Evolutionary conservation across 2,329 filamentous ascomycete species (phyloP).

Genomic region (Calonectria hawksworthii): DNA sequence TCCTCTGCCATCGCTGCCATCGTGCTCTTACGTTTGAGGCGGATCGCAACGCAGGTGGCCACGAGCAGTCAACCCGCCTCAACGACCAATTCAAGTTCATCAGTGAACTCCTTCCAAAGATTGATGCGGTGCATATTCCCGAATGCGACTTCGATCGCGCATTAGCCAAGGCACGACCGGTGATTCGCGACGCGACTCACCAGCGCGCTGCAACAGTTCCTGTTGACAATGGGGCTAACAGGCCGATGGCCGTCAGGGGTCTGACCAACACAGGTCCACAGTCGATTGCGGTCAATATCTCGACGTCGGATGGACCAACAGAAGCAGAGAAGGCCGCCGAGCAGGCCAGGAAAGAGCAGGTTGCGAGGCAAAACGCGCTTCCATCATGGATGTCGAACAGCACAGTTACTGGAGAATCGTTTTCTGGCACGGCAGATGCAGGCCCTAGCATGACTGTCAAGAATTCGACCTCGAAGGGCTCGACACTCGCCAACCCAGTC

Average conservation of each 20-base stretch:
- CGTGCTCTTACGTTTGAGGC: slow-evolving; percentile 74
- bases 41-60: slow-evolving; percentile 77
- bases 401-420: slow-evolving; percentile 76
- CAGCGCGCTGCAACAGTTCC: slow-evolving; percentile 73
- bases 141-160: slow-evolving; percentile 82
- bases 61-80: slow-evolving; percentile 79
- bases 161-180: slow-evolving; percentile 71
- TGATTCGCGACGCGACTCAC: slow-evolving; percentile 76
- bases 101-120: slow-evolving; percentile 80
- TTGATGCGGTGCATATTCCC: slow-evolving; percentile 81
- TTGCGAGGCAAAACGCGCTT: slow-evolving; percentile 77
- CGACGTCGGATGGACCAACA: slow-evolving; percentile 74
- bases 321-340: slow-evolving; percentile 78
- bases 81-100: slow-evolving; percentile 87
- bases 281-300: slow-evolving; percentile 79
- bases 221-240: slow-evolving; percentile 65
- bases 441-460: slow-evolving; percentile 33
- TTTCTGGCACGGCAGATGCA: slow-evolving; percentile 52
- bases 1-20: slow-evolving; percentile 86
- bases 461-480: slow-evolving; percentile 63
- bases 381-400: slow-evolving; percentile 81
- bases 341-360: slow-evolving; percentile 73
- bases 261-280: slow-evolving; percentile 76
- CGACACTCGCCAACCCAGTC: slow-evolving; percentile 52
- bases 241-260: slow-evolving; percentile 78